Evolutionary conservation across 495 filamentous ascomycete species (phyloP).

Genomic region (Ramalina intermedia): DNA sequence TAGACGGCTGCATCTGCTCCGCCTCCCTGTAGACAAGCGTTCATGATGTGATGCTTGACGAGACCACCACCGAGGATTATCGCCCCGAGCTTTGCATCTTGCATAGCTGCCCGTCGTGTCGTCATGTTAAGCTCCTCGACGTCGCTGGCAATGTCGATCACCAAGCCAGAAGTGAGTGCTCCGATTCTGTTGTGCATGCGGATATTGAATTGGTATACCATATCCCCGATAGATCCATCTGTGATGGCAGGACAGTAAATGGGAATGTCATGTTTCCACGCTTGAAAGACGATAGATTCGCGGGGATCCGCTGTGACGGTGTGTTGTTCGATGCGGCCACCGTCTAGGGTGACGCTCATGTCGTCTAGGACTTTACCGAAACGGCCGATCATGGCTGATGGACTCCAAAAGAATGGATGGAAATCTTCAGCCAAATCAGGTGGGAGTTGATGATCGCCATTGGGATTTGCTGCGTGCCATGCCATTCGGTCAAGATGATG

Average conservation of each 20-base stretch:
- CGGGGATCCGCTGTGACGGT: background rate
- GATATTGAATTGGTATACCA: conserved; percentile 47
- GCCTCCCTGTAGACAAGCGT: conserved; percentile 92
- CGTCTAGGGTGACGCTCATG: conserved; percentile 23
- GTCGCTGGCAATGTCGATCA: conserved; percentile 80
- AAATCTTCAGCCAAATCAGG: conserved; percentile 34
- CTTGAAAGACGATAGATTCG: conserved; percentile 87
- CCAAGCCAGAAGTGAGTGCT: conserved; percentile 84
- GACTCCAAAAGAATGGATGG: conserved; percentile 72
- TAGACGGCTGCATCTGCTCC: conserved; percentile 94
- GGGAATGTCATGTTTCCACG: conserved; percentile 81
- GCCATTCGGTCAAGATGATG: background rate
- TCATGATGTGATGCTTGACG: conserved; percentile 95
- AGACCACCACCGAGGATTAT: conserved; percentile 88
- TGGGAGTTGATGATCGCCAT: background rate
- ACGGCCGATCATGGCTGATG: conserved; percentile 69
- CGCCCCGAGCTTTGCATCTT: conserved; percentile 75
- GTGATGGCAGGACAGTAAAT: conserved; percentile 94
- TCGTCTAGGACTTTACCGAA: conserved; percentile 87
- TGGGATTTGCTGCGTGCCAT: background rate
- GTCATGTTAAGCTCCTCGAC: conserved; percentile 88
- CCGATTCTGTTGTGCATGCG: background rate
- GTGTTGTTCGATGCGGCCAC: too few species aligned
- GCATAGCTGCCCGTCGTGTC: conserved; percentile 74
- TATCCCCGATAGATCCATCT: conserved; percentile 87